These are phyloP conservation scores for Brasilioporus rufonigricans DNA, from an alignment of 768 basidiomycete species.

Conservation along the genomic window DNA sequence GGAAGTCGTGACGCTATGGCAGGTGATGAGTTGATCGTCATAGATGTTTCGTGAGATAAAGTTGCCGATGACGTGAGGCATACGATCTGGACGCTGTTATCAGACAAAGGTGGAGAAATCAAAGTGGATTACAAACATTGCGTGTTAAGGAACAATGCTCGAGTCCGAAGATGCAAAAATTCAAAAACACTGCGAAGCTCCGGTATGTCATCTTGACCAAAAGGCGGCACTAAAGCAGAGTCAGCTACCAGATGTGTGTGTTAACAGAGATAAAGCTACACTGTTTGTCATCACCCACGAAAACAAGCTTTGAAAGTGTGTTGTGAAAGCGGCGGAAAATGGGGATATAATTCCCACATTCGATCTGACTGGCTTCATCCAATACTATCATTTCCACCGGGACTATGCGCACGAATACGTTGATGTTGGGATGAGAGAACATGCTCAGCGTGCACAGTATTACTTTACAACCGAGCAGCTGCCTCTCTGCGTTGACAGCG, in stretches of 20 bases:
- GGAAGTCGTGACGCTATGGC: conserved; percentile 44
- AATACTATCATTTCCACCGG: too few relatives aligned
- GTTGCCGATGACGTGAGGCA: conserved; percentile 61
- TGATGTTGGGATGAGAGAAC: too few relatives aligned
- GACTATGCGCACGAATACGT: too few relatives aligned
- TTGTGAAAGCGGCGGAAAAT: conserved; percentile 27
- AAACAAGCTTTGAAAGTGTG: too few relatives aligned
- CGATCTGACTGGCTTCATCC: too few relatives aligned
- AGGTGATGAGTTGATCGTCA: conserved; percentile 51
- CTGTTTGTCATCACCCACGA: too few relatives aligned
- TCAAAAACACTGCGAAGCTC: too few relatives aligned
- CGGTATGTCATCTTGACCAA: conserved; percentile 70
- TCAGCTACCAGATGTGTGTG: background rate
- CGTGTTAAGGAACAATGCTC: conserved; percentile 64
- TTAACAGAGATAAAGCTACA: conserved; percentile 15
- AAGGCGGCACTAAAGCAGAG: conserved; percentile 62
- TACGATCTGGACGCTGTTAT: background rate
- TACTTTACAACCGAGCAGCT: too few relatives aligned
- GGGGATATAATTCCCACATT: too few relatives aligned
- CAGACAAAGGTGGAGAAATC: background rate
- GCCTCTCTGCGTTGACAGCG: too few relatives aligned
- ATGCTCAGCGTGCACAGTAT: too few relatives aligned
- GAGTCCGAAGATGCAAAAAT: too few relatives aligned
- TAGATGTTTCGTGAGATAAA: conserved; percentile 72
- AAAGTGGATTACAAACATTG: conserved; percentile 54